Percentiles rank a stretch among this genome's conserved stretches.
Evolutionary conservation across 1,284 basidiomycete genomes (phyloP).

Genomic region (Tremellales sp.): DNA sequence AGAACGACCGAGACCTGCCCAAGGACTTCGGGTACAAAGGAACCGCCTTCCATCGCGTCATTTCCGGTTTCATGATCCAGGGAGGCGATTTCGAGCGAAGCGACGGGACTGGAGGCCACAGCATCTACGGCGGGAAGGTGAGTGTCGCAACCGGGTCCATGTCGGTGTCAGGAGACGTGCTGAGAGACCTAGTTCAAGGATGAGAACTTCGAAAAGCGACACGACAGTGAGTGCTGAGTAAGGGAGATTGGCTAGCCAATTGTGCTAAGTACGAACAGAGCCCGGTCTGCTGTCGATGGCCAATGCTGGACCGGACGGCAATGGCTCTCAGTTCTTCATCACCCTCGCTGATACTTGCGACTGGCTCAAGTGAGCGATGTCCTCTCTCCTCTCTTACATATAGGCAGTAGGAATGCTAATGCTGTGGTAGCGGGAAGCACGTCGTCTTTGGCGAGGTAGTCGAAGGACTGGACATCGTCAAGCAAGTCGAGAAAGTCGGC

Average conservation of each 20-base stretch:
- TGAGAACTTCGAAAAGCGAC: slow-evolving; percentile 81
- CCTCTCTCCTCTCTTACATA: neutral
- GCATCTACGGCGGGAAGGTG: slow-evolving; percentile 25
- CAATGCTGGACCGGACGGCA: slow-evolving; percentile 59
- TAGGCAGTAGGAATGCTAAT: neutral
- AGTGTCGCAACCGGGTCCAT: slow-evolving; percentile 3
- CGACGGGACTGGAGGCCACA: slow-evolving; percentile 56
- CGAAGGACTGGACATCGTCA: slow-evolving; percentile 74
- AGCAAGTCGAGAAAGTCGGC: slow-evolving; percentile 57
- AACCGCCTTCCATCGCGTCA: slow-evolving; percentile 63
- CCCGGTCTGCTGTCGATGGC: slow-evolving; percentile 62
- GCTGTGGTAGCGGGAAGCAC: slow-evolving; percentile 38
- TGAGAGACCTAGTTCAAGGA: slow-evolving; percentile 41
- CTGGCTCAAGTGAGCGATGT: slow-evolving; percentile 54
- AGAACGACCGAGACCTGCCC: slow-evolving; percentile 12
- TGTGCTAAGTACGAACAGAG: slow-evolving; percentile 13
- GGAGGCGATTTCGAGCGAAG: slow-evolving; percentile 64
- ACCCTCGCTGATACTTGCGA: slow-evolving; percentile 66
- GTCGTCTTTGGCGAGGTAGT: slow-evolving; percentile 83
- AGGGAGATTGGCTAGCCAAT: neutral
- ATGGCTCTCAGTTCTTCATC: slow-evolving; percentile 54
- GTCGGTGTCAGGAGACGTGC: slow-evolving; percentile 5
- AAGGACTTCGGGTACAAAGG: slow-evolving; percentile 63
- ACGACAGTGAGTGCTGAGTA: slow-evolving; percentile 53
- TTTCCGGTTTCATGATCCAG: slow-evolving; percentile 62